Percentiles rank a stretch among this genome's conserved stretches.
phyloP scores from a whole-genome alignment of 176 grass and related monocot genomes.

The Triticum dicoccoides region DNA sequence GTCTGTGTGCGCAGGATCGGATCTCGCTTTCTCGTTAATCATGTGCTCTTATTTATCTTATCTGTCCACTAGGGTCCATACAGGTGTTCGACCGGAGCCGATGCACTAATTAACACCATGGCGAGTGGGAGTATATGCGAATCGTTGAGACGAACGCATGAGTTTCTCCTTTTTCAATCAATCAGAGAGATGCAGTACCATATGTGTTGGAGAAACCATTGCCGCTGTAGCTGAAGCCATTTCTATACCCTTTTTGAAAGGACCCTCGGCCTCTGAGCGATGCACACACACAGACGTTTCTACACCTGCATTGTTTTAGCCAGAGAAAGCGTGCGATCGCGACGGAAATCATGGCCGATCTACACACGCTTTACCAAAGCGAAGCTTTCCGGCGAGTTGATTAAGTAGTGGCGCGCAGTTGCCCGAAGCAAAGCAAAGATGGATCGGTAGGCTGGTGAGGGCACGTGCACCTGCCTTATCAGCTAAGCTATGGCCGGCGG shows the following conservation, averaged over 20 bases:
- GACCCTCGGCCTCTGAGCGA: too few species aligned
- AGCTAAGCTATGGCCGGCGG: conserved; percentile 8
- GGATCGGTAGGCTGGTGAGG: background rate
- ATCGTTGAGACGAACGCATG: background rate
- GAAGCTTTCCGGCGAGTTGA: background rate
- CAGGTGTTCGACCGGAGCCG: conserved; percentile 14
- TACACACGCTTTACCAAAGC: background rate
- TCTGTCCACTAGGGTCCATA: background rate
- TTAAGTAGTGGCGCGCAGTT: background rate
- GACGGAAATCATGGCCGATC: background rate
- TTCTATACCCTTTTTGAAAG: too few species aligned
- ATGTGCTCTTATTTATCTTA: conserved; percentile 16
- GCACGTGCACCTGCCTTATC: conserved; percentile 22
- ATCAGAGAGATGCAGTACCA: too few species aligned
- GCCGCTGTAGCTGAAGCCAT: too few species aligned
- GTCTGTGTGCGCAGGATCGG: background rate
- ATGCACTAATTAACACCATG: background rate
- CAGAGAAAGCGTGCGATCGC: background rate
- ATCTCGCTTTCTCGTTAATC: conserved; percentile 17
- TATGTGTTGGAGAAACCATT: too few species aligned
- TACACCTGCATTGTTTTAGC: background rate
- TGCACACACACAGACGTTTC: too few species aligned
- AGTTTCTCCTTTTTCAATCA: background rate
- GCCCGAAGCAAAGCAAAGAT: background rate
- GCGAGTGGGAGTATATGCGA: background rate